phyloP scores from a whole-genome alignment of 352 stramenopile species.

The Pythium pyrilobum region DNA sequence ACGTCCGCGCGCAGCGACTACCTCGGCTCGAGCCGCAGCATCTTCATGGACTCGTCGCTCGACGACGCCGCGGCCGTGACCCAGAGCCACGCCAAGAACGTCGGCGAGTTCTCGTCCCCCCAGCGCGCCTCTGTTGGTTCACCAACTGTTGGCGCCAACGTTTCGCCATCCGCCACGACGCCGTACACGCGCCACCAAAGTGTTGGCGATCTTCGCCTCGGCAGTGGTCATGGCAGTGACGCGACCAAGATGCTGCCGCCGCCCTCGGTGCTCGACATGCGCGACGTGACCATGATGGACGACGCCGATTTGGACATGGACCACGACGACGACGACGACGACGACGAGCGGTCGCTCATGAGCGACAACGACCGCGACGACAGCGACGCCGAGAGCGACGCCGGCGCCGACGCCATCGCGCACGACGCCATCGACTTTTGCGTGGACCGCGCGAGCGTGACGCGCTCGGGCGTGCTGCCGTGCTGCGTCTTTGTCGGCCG shows the following conservation, averaged over 20 bases:
- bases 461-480: constrained; percentile 58
- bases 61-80: too few species aligned
- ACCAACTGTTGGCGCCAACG: too few species aligned
- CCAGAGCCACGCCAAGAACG: too few species aligned
- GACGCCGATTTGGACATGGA: constrained; percentile 17
- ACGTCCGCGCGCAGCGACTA: constrained; percentile 3
- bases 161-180: too few species aligned
- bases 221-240: too few species aligned
- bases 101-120: too few species aligned
- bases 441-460: constrained; percentile 66
- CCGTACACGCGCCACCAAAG: background rate
- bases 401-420: constrained; percentile 58
- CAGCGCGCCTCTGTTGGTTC: too few species aligned
- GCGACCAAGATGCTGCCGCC: background rate
- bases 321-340: constrained; percentile 21
- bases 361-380: constrained; percentile 30
- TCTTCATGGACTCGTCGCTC: background rate
- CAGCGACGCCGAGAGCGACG: constrained; percentile 32
- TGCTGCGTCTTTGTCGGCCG: constrained; percentile 80
- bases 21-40: constrained; percentile 2
- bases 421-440: constrained; percentile 71
- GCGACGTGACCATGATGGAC: constrained; percentile 23
- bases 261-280: constrained; percentile 19
- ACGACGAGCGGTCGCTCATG: constrained; percentile 18
- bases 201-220: too few species aligned